phyloP scores from a whole-genome alignment of 495 filamentous ascomycete species.

The Mycothermus thermophilus region DNA sequence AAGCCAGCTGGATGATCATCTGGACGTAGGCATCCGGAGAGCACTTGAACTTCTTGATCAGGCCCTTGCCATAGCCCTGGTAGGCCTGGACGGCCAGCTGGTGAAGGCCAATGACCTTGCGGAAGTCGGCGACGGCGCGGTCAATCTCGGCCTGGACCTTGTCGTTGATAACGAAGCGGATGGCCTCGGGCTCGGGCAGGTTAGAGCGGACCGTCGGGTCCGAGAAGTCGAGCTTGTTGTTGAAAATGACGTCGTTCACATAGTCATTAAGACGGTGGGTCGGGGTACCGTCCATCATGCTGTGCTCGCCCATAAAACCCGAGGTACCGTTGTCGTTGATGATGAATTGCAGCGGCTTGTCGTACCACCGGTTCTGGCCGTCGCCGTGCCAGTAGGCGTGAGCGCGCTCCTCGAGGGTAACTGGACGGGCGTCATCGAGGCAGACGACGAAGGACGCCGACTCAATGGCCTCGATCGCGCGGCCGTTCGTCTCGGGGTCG shows the following conservation, averaged over 20 bases:
- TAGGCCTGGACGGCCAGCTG: slow-evolving; percentile 88
- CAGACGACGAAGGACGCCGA: slow-evolving; percentile 85
- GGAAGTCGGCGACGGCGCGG: slow-evolving; percentile 61
- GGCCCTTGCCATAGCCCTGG: slow-evolving; percentile 93
- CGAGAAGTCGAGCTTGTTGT: slow-evolving; percentile 79
- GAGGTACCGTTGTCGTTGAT: slow-evolving; percentile 96
- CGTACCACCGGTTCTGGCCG: slow-evolving; percentile 90
- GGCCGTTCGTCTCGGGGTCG: slow-evolving; percentile 60
- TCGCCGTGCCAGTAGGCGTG: slow-evolving; percentile 98
- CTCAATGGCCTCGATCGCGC: slow-evolving; percentile 68
- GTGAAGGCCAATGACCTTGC: slow-evolving; percentile 65
- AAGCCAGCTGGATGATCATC: slow-evolving; percentile 97
- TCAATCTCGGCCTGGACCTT: slow-evolving; percentile 62
- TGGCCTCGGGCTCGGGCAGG: slow-evolving; percentile 62
- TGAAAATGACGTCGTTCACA: slow-evolving; percentile 76
- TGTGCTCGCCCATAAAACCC: slow-evolving; percentile 97
- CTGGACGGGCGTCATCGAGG: slow-evolving; percentile 81
- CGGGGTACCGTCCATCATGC: slow-evolving; percentile 99
- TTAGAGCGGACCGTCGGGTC: slow-evolving; percentile 61
- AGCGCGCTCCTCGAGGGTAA: slow-evolving; percentile 91
- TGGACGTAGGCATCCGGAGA: slow-evolving; percentile 96
- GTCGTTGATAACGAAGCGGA: slow-evolving; percentile 65
- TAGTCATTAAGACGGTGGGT: slow-evolving; percentile 95
- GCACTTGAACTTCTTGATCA: slow-evolving; percentile 99
- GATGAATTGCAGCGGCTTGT: slow-evolving; percentile 97